Evolutionary conservation across 1,139 yeast genomes (phyloP), one percentile per base, ranked within the genome.

Genomic region (Diutina scorzettiae): DNA sequence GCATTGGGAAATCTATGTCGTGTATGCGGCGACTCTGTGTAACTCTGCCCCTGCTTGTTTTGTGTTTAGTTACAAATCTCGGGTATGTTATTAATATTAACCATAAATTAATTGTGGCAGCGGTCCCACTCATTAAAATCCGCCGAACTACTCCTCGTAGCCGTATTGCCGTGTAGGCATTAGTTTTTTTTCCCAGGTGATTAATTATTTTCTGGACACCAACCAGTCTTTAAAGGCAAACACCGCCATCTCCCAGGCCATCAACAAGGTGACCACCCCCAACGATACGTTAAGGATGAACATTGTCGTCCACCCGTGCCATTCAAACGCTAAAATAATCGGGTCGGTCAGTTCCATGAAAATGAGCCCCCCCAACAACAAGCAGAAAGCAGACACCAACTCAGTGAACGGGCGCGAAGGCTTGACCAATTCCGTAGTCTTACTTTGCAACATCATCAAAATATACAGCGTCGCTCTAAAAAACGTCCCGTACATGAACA

Each of bases 331-430:
- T 50, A 76, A 76, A 24, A 91, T 76, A 5, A 86, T 76, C 48
- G 93, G 93, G 53, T 83, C 87, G 41, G 94, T 83, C 45, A 93
- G 80, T 59, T 86, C 87, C 89, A 89, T 86, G 57, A 91, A 91
- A 21, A 91, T 80, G 49, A 83, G 59, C 5, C 98, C 98, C 37
- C 98, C 98, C 48, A 87, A 73, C 21, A 91, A 59, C 48, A 91
- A 69, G 46, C 87, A 73, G 63, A 89, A 89, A 23, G 89, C 68
- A 0, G 81, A 76, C 30, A 91, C 56, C 42, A 89, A 63, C 60
- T 91, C 98, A 1, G 96, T 84, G 50, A 89, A 71, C 24, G 98
- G 98, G 46, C 68, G 55, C 20, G 55, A 46, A 5, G 73, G 70
- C 51, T 77, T 72, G 4, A 78, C 63, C 43, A 65, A 54, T 16